Evolutionary conservation across 1,139 yeast species (phyloP).

Genomic region (Scheffersomyces illinoinensis): DNA sequence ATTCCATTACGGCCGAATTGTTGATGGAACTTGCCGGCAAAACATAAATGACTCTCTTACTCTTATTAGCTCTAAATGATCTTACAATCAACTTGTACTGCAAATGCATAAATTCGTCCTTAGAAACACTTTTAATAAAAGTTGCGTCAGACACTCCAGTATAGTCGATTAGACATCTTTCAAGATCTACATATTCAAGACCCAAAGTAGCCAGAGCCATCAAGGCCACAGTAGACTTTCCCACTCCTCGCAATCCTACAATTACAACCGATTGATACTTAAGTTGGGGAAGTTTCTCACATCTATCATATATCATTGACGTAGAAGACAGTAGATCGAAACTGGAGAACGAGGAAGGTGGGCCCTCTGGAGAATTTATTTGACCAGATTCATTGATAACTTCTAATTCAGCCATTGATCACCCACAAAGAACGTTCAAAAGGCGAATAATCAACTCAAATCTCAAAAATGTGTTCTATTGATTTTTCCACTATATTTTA

Average conservation of each 20-base stretch:
- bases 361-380: not conserved
- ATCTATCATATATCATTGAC: not conserved
- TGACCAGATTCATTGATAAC: not conserved
- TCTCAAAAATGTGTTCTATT: not conserved
- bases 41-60: constrained; percentile 7
- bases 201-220: constrained; percentile 16
- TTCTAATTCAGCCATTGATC: not conserved
- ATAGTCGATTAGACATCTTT: constrained; percentile 12
- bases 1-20: constrained; percentile 6
- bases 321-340: not conserved
- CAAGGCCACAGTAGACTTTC: constrained; percentile 18
- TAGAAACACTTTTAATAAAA: not conserved
- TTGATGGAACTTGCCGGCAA: constrained; percentile 14
- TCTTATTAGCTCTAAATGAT: constrained; percentile 4
- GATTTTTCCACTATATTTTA: not conserved
- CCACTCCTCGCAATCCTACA: constrained; percentile 18
- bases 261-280: constrained; percentile 7
- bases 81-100: constrained; percentile 9
- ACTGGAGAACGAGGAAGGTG: not conserved
- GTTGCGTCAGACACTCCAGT: not conserved
- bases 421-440: not conserved
- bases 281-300: not conserved
- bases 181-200: constrained; percentile 13
- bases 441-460: not conserved
- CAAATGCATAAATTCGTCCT: constrained; percentile 4